phyloP scores from a whole-genome alignment of 371 early-diverging fungal species.

The Haplosporangium sp. region DNA sequence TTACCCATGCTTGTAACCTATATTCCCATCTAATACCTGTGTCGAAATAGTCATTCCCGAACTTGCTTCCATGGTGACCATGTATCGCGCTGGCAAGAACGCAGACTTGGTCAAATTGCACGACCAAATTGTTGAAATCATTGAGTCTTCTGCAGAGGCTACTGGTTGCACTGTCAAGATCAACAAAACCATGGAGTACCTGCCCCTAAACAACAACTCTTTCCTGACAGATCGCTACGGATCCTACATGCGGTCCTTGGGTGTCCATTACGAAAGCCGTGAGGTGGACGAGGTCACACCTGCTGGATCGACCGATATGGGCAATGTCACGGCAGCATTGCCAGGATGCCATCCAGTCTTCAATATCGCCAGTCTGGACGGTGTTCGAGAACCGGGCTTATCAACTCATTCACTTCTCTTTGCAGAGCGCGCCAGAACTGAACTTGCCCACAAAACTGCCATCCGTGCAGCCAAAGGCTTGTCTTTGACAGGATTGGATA shows the following conservation, averaged over 20 bases:
- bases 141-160: constrained; percentile 72
- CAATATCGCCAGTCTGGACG: constrained; percentile 40
- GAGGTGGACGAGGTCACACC: constrained; percentile 55
- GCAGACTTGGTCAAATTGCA: constrained; percentile 63
- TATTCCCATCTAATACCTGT: too few relatives aligned
- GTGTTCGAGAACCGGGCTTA: constrained; percentile 38
- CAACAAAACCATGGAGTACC: constrained; percentile 60
- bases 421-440: constrained; percentile 67
- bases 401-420: constrained; percentile 59
- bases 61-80: constrained; percentile 63
- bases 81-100: constrained; percentile 66
- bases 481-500: constrained; percentile 54
- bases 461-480: constrained; percentile 64
- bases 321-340: constrained; percentile 67
- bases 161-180: constrained; percentile 76
- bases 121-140: constrained; percentile 64
- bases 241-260: constrained; percentile 61
- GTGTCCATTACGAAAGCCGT: constrained; percentile 51
- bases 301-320: constrained; percentile 78
- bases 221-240: constrained; percentile 64
- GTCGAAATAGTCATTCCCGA: constrained; percentile 68
- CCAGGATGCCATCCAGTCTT: constrained; percentile 65
- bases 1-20: not conserved
- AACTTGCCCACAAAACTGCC: constrained; percentile 69
- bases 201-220: constrained; percentile 66